Conservation (phyloP, 768 basidiomycete genomes). For the Cystofilobasidium bisporidii region DNA sequence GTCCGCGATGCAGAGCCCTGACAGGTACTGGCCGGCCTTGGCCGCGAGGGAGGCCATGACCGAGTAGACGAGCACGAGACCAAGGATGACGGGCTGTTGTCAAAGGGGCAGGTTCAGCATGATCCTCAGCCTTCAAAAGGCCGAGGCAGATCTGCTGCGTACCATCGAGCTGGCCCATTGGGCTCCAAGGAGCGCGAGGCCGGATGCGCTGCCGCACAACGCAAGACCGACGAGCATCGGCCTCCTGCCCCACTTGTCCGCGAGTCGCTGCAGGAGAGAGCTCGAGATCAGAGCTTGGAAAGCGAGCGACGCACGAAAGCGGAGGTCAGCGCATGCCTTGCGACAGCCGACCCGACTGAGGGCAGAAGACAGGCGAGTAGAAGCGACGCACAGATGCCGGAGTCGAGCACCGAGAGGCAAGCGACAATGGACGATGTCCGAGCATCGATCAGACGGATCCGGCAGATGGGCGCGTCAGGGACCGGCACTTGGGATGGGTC, state of each 20-base stretch:
- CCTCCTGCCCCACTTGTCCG: not conserved
- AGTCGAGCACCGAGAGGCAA: not conserved
- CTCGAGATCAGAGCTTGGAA: not conserved
- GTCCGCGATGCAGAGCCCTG: not conserved
- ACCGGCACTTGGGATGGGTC: not conserved
- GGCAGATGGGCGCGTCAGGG: not conserved
- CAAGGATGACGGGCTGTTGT: not conserved
- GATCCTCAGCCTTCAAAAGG: not conserved
- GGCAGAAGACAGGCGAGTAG: too few relatives aligned
- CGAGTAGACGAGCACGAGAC: not conserved
- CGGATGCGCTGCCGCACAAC: not conserved
- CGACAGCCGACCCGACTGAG: too few relatives aligned
- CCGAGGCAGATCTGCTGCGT: not conserved
- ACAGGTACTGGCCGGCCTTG: not conserved
- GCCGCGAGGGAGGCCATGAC: not conserved
- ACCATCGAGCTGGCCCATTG: not conserved
- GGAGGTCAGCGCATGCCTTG: too few relatives aligned
- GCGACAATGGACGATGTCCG: not conserved
- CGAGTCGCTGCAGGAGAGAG: not conserved
- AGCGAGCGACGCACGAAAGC: too few relatives aligned
- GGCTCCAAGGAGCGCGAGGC: not conserved
- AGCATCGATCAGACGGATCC: not conserved
- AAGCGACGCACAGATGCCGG: not conserved
- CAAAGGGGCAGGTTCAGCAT: not conserved
- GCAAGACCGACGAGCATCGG: conserved; percentile 1